phyloP scores from a whole-genome alignment of 345 rosid genomes.

The Abelmoschus esculentus region DNA sequence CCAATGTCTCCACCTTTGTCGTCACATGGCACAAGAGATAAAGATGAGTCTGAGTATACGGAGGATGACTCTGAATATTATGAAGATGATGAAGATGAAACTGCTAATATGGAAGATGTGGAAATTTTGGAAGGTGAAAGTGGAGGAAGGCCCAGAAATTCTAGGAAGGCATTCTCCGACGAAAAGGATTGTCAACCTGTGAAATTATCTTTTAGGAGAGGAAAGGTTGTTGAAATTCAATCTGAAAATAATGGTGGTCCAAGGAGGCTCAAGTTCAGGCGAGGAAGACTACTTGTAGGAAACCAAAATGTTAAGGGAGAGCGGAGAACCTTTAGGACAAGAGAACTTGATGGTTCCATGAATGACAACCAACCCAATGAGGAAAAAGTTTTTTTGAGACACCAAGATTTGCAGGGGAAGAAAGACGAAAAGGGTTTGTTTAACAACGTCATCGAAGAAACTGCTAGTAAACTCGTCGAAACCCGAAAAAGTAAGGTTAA shows the following conservation, averaged over 20 bases:
- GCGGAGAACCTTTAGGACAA: slow-evolving; percentile 37
- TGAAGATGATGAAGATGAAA: slow-evolving; percentile 45
- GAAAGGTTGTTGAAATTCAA: slow-evolving; percentile 47
- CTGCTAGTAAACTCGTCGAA: slow-evolving; percentile 78
- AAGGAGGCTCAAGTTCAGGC: slow-evolving; percentile 61
- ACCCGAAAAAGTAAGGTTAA: slow-evolving; percentile 86
- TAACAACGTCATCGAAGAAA: slow-evolving; percentile 86
- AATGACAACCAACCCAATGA: slow-evolving; percentile 20
- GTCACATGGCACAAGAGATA: slow-evolving; percentile 27
- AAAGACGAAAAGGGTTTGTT: slow-evolving; percentile 51
- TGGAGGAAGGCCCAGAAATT: slow-evolving; percentile 18
- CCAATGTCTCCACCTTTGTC: slow-evolving; percentile 22
- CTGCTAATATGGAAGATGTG: slow-evolving; percentile 17
- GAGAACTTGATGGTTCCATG: slow-evolving; percentile 27
- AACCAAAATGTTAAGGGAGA: slow-evolving; percentile 29
- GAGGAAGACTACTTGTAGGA: slow-evolving; percentile 36
- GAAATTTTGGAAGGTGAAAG: slow-evolving; percentile 20
- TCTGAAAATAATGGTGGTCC: slow-evolving; percentile 41
- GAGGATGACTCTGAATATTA: slow-evolving; percentile 41
- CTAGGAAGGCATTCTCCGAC: slow-evolving; percentile 18
- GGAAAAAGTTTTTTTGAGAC: slow-evolving; percentile 55
- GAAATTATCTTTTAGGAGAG: slow-evolving; percentile 57
- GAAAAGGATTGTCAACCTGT: slow-evolving; percentile 26
- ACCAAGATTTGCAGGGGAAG: slow-evolving; percentile 54
- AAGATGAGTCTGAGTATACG: slow-evolving; percentile 32